phyloP scores from a whole-genome alignment of 129 eudicot species.

The Gnaphalium uliginosum region DNA sequence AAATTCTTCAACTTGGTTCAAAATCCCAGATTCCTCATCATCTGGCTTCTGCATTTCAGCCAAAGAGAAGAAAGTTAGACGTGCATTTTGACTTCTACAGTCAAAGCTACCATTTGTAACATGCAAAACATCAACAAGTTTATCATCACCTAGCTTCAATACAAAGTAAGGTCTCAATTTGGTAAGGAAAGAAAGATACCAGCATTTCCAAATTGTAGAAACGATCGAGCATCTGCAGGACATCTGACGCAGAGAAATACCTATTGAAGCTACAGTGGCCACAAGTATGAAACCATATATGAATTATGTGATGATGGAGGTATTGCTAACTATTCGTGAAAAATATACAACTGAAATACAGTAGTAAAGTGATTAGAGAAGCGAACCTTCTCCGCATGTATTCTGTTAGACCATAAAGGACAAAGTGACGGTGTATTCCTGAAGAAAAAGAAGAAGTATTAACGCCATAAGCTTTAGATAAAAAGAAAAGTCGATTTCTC shows the following conservation, averaged over 20 bases:
- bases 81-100: not conserved
- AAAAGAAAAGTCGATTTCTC: not conserved
- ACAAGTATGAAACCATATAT: conserved; percentile 15
- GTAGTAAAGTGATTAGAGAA: not conserved
- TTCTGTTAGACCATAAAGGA: conserved; percentile 85
- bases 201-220: conserved; percentile 94
- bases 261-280: conserved; percentile 54
- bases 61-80: not conserved
- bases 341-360: not conserved
- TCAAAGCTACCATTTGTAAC: not conserved
- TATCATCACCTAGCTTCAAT: not conserved
- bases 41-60: conserved; percentile 57
- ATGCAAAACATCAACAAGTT: not conserved
- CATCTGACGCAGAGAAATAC: conserved; percentile 74
- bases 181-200: conserved; percentile 38
- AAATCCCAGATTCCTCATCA: conserved; percentile 71
- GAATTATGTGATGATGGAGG: not conserved
- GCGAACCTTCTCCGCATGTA: conserved; percentile 77
- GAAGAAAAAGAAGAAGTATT: conserved; percentile 21
- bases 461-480: not conserved
- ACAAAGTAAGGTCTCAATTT: not conserved
- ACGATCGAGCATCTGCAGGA: conserved; percentile 83
- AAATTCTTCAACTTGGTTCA: conserved; percentile 80
- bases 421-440: conserved; percentile 93
- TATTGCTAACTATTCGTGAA: not conserved